These are phyloP conservation scores for Dorcoceras hygrometricum DNA, from an alignment of 257 asterid genomes.

Conservation along the genomic window DNA sequence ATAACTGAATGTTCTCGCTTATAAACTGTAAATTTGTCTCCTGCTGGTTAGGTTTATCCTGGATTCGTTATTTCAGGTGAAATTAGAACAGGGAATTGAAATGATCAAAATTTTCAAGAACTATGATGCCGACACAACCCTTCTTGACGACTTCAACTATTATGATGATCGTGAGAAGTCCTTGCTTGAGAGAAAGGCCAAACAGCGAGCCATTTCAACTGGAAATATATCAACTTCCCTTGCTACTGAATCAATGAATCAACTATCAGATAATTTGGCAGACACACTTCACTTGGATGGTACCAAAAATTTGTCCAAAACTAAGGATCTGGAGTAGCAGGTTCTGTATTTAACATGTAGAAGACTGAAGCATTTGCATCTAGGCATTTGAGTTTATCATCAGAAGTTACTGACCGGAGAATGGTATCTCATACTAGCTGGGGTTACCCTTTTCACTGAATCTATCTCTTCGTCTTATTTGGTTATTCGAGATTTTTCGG, in stretches of 20 bases:
- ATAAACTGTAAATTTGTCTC: background rate
- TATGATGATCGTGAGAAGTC: conserved; percentile 88
- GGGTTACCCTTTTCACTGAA: conserved; percentile 2
- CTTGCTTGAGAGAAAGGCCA: conserved; percentile 73
- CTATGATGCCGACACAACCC: conserved; percentile 82
- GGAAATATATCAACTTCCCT: conserved; percentile 41
- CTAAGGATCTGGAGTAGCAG: conserved; percentile 41
- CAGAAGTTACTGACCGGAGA: conserved; percentile 38
- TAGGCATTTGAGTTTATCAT: conserved; percentile 31
- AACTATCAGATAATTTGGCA: conserved; percentile 65
- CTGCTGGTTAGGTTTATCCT: background rate
- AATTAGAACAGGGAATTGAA: conserved; percentile 84
- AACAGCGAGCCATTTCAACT: conserved; percentile 50
- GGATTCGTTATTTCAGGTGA: conserved; percentile 55
- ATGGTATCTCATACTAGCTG: background rate
- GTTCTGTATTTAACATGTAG: conserved; percentile 23
- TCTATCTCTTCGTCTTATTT: conserved; percentile 34
- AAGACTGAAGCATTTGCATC: conserved; percentile 30
- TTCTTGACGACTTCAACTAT: conserved; percentile 81
- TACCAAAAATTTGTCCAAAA: conserved; percentile 45
- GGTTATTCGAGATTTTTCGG: conserved; percentile 36
- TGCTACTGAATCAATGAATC: conserved; percentile 63
- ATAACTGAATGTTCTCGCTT: background rate
- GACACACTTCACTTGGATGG: conserved; percentile 66
- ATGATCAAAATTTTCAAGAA: conserved; percentile 83